These are phyloP conservation scores for Paxillus involutus DNA, from an alignment of 768 basidiomycete genomes.

Conservation along the genomic window DNA sequence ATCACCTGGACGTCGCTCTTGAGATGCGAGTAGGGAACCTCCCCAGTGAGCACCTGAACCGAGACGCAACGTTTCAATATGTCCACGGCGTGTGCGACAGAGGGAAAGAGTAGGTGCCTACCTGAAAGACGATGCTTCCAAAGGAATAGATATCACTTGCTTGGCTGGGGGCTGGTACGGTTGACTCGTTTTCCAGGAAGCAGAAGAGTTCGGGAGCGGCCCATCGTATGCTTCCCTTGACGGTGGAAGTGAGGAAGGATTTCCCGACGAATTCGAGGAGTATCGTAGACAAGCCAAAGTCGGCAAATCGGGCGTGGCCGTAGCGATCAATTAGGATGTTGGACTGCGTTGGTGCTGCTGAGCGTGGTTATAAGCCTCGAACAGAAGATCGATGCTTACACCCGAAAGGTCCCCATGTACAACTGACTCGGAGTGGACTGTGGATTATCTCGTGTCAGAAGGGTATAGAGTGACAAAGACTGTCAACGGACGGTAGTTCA, in stretches of 20 bases:
- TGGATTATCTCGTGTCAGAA: background rate
- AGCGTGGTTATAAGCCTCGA: background rate
- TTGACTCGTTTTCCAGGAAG: background rate
- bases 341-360: background rate
- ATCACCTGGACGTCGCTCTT: conserved; percentile 2
- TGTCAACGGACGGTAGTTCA: background rate
- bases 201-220: conserved; percentile 32
- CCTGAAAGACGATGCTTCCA: conserved; percentile 22
- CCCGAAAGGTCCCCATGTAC: conserved; percentile 6
- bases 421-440: conserved; percentile 1
- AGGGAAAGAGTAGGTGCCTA: background rate
- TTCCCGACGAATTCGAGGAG: conserved; percentile 33
- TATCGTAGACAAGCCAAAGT: conserved; percentile 45
- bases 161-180: conserved; percentile 10
- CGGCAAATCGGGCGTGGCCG: conserved; percentile 39
- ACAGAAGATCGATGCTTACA: background rate
- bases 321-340: conserved; percentile 36
- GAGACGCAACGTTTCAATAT: no score
- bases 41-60: conserved; percentile 1
- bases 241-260: conserved; percentile 30
- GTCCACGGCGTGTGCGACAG: no score
- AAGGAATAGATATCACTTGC: conserved; percentile 45
- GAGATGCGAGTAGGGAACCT: background rate
- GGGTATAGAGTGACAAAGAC: background rate
- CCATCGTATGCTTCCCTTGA: conserved; percentile 42